Evolutionary conservation across 192 early-diverging fungal species (phyloP), one percentile per base, ranked within the genome.

Genomic region (Entomortierella lignicola): DNA sequence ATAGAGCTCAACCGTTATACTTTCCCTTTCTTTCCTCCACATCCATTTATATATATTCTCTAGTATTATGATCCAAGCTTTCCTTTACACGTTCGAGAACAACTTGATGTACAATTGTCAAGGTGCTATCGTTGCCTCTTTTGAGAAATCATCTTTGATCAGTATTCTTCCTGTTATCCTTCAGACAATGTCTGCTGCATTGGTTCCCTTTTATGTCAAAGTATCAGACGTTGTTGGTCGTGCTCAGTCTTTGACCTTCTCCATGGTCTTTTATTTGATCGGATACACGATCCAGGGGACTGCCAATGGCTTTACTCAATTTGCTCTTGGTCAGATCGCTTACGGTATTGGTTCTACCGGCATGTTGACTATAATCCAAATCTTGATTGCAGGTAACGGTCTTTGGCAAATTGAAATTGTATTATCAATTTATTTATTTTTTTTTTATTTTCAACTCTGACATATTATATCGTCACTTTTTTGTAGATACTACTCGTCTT

Each of bases 151-250:
- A 0, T 77, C 73, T 8, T 25, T 68, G 10, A n/a, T 54, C 23
- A 63, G 57, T 47, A 21, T 69, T 21, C 55, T 77, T 2, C 73
- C 73, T 61, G 63, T 61, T 15, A 77, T 77, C 37, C 73, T 77
- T 47, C 73, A 77, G 61, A 77, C 63, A 58, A 31, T 77, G 32
- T 77, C 73, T 5, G 73, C 73, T 1, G 73, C 73, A 32, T 43
- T 77, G n/a, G 73, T 77, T 1, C 73, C 73, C 27, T 77, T 77
- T 30, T 77, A 77, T 32, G 69, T 66, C 42, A 77, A 77, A 43
- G 65, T 77, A 10, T 69, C 66, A 1, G 73, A 77, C 66, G 73
- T 77, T 27, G 43, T 67, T n/a, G 73, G 73, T 18, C 65, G 73
- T 54, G 73, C 73, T 4, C 32, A 69, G 61, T 17, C 73, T n/a